A percentile compares a stretch with the other conserved stretches of the same genome.
Conservation (phyloP, 148 eudicot species). For the Cornus kousa region DNA sequence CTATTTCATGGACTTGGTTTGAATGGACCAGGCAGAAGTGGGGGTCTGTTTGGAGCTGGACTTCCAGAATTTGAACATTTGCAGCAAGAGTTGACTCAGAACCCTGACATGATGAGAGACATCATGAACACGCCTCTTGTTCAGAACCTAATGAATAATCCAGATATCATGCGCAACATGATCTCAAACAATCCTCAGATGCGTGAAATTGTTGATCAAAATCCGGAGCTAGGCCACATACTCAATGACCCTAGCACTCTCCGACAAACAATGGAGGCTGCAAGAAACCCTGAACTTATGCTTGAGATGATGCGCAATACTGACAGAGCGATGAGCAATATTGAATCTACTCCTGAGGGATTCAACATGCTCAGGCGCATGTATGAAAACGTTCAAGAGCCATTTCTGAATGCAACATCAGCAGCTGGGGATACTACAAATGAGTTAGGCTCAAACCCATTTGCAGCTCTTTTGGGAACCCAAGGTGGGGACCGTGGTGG, state of each 20-base stretch:
- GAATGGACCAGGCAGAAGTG: conserved; percentile 18
- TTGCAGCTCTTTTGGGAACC: conserved; percentile 19
- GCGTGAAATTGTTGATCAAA: conserved; percentile 28
- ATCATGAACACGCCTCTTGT: conserved; percentile 25
- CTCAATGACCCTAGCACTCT: conserved; percentile 34
- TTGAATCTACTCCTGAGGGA: conserved; percentile 33
- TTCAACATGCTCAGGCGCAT: conserved; percentile 35
- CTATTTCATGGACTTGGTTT: conserved; percentile 27
- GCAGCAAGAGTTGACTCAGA: conserved; percentile 28
- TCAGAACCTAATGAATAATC: conserved; percentile 27
- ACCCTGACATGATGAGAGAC: conserved; percentile 26
- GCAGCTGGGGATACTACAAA: conserved; percentile 17
- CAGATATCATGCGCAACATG: conserved; percentile 22
- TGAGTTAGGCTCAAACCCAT: conserved; percentile 23
- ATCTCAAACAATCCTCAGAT: conserved; percentile 28
- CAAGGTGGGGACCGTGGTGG: conserved; percentile 15
- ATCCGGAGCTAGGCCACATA: conserved; percentile 33
- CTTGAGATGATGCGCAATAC: conserved; percentile 37
- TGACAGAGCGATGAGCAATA: conserved; percentile 34
- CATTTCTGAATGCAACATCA: conserved; percentile 29
- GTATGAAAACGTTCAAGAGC: conserved; percentile 35
- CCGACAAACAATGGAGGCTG: conserved; percentile 26
- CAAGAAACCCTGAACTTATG: conserved; percentile 37
- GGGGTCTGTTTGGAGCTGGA: conserved; percentile 27
- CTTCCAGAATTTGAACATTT: conserved; percentile 26